Percentiles rank a stretch among this genome's conserved stretches.
Evolutionary conservation across 148 eudicot genomes (phyloP).

Genomic region (Heliosperma pusillum): DNA sequence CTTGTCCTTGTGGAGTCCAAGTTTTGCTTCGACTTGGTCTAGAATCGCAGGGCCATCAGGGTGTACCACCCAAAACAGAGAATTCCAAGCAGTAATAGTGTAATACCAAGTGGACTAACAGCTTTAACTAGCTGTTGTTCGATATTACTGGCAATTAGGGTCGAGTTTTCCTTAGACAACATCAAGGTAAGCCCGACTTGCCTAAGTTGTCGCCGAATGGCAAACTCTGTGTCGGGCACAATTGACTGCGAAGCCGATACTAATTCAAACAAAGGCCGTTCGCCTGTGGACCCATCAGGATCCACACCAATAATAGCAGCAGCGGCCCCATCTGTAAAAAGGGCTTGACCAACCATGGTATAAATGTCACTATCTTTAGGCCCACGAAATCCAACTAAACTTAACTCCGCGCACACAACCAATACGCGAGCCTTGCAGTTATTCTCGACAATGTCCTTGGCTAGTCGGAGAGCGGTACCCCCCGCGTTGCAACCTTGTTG

Average conservation of each 20-base stretch:
- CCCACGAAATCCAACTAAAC: background rate
- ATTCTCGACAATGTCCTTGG: constrained; percentile 6
- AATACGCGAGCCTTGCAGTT: background rate
- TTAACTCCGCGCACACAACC: background rate
- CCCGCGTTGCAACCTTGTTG: constrained; percentile 22
- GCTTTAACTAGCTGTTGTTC: constrained; percentile 6
- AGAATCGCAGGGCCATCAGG: constrained; percentile 14
- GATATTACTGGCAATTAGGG: background rate
- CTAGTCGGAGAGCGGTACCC: background rate
- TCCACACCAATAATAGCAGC: constrained; percentile 6
- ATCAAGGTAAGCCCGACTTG: background rate
- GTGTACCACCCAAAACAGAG: constrained; percentile 18
- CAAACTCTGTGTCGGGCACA: constrained; percentile 3
- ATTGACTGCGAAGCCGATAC: background rate
- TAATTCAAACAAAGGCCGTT: background rate
- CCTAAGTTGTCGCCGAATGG: background rate
- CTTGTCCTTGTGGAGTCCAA: constrained; percentile 6
- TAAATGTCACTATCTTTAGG: background rate
- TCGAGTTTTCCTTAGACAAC: background rate
- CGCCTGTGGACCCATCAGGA: constrained; percentile 2
- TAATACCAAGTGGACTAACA: background rate
- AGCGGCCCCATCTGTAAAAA: constrained; percentile 8
- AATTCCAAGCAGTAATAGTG: constrained; percentile 13
- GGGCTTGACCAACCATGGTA: background rate
- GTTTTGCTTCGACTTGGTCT: constrained; percentile 20